These are phyloP conservation scores for Nitzschia sp. DNA, from an alignment of 108 stramenopile genomes.

Conservation along the genomic window DNA sequence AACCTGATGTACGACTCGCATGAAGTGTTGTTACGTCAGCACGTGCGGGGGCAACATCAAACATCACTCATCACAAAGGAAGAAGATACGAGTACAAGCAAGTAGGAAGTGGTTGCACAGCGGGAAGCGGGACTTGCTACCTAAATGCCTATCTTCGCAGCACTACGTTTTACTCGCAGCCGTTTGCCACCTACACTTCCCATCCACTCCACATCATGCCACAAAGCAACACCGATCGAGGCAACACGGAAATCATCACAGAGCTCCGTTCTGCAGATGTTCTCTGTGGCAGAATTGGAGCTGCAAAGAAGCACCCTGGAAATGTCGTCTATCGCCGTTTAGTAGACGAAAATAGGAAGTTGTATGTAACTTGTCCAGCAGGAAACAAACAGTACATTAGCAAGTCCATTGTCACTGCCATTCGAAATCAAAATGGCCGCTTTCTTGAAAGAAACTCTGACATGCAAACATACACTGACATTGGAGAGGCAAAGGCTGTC, in stretches of 20 bases:
- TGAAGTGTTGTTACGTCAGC: no score
- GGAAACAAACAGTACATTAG: conserved; percentile 75
- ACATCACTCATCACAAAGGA: no score
- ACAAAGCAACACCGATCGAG: not conserved
- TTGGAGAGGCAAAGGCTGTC: conserved; percentile 42
- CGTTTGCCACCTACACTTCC: no score
- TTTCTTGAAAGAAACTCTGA: conserved; percentile 30
- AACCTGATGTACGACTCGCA: no score
- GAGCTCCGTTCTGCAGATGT: conserved; percentile 45
- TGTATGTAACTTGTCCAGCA: conserved; percentile 71
- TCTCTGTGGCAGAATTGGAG: conserved; percentile 76
- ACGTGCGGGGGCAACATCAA: no score
- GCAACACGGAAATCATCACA: not conserved
- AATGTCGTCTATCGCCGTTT: conserved; percentile 73
- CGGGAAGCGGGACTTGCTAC: no score
- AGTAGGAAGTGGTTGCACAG: no score
- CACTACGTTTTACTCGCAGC: no score
- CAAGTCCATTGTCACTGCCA: conserved; percentile 73
- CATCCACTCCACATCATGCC: no score
- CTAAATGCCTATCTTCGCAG: no score
- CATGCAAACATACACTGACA: conserved; percentile 25
- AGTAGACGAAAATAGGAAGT: conserved; percentile 56
- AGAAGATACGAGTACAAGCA: no score
- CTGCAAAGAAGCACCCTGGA: conserved; percentile 77
- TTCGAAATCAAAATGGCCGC: conserved; percentile 35